Evolutionary conservation across 1,139 yeast genomes (phyloP).

Genomic region (Hyphopichia buzzinii): DNA sequence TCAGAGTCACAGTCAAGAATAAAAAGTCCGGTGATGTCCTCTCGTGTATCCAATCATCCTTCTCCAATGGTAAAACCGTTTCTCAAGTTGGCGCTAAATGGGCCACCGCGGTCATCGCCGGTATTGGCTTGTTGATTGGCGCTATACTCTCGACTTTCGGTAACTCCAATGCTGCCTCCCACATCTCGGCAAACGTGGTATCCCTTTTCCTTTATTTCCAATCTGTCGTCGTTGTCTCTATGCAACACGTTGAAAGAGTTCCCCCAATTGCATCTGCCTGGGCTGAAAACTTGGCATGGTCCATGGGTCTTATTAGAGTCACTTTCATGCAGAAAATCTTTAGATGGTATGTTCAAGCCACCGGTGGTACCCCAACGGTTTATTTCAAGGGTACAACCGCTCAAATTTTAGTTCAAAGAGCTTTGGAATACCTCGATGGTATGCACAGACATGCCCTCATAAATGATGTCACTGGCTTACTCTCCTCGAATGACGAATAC

Average conservation of each 20-base stretch:
- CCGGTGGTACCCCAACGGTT: conserved; percentile 71
- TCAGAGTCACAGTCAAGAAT: conserved; percentile 47
- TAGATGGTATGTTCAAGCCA: conserved; percentile 77
- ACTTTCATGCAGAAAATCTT: conserved; percentile 72
- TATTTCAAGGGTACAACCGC: conserved; percentile 56
- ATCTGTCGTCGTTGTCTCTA: conserved; percentile 67
- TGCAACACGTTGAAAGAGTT: conserved; percentile 69
- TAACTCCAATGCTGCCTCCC: conserved; percentile 76
- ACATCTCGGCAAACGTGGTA: conserved; percentile 72
- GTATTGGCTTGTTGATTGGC: conserved; percentile 68
- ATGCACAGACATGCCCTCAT: conserved; percentile 21
- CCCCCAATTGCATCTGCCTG: conserved; percentile 82
- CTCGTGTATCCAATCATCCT: conserved; percentile 69
- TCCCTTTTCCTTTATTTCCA: conserved; percentile 75
- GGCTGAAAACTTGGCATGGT: conserved; percentile 83
- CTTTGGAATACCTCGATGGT: conserved; percentile 28
- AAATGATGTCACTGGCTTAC: conserved; percentile 7
- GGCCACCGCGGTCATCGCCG: conserved; percentile 82
- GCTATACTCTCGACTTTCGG: conserved; percentile 72
- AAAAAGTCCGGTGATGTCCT: conserved; percentile 38
- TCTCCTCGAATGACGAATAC: conserved; percentile 3
- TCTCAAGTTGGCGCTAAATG: conserved; percentile 76
- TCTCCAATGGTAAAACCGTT: conserved; percentile 72
- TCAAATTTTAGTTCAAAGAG: conserved; percentile 69
- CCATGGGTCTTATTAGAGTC: conserved; percentile 74